Conservation (phyloP, 768 basidiomycete genomes). For the Chiua virens region DNA sequence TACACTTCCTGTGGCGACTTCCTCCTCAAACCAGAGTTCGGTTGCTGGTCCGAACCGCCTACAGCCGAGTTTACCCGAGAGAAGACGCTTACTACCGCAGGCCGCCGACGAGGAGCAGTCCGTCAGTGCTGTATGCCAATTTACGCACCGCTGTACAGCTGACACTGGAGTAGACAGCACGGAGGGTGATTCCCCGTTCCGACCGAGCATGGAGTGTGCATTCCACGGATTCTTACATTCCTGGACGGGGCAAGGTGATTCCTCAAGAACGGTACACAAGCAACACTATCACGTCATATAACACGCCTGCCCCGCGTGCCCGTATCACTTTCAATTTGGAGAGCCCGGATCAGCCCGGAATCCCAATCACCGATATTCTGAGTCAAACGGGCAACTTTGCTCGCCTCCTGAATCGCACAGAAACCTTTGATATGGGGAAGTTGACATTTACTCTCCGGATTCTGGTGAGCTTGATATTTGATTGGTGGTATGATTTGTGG, state of each 20-base stretch:
- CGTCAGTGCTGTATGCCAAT: slow-evolving; percentile 12
- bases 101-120: slow-evolving; percentile 7
- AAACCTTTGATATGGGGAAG: slow-evolving; percentile 61
- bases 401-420: slow-evolving; percentile 54
- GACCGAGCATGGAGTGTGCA: slow-evolving; percentile 7
- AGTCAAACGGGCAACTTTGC: slow-evolving; percentile 45
- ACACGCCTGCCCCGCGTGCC: slow-evolving; percentile 36
- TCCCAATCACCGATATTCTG: slow-evolving; percentile 61
- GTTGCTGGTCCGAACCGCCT: slow-evolving; percentile 10
- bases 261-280: slow-evolving; percentile 26
- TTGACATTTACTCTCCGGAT: slow-evolving; percentile 76
- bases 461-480: slow-evolving; percentile 45
- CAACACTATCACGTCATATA: slow-evolving; percentile 6
- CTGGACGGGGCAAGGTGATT: slow-evolving; percentile 20
- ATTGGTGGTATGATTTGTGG: neutral
- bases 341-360: slow-evolving; percentile 54
- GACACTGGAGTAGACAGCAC: slow-evolving; percentile 15
- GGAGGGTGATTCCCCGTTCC: slow-evolving; percentile 20
- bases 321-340: slow-evolving; percentile 62
- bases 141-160: slow-evolving; percentile 13
- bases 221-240: slow-evolving; percentile 5
- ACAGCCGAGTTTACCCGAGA: slow-evolving; percentile 19
- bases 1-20: slow-evolving; percentile 14
- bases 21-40: slow-evolving; percentile 4
- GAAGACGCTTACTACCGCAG: slow-evolving; percentile 11